These are phyloP conservation scores for Ophiostoma quercus DNA, from an alignment of 2,329 filamentous ascomycete species.

Conservation along the genomic window DNA sequence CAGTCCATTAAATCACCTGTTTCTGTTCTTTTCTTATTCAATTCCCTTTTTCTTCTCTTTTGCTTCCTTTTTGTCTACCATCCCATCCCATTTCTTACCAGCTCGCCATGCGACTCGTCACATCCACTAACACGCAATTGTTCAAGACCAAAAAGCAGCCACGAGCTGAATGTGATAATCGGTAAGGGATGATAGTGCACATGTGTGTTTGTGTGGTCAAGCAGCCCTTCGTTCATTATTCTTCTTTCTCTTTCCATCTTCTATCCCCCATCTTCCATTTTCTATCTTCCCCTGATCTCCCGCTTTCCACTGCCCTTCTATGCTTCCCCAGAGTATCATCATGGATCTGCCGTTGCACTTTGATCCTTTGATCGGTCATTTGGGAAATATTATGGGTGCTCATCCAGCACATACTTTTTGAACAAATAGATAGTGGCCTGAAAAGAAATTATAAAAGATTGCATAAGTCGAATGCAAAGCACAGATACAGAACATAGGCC, in stretches of 20 bases:
- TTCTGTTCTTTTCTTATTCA: background rate
- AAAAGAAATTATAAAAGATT: background rate
- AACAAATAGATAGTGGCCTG: background rate
- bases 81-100: background rate
- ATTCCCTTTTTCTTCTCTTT: background rate
- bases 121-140: background rate
- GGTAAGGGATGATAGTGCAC: background rate
- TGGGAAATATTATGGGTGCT: background rate
- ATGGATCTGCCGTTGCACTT: slow-evolving; percentile 9
- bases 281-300: background rate
- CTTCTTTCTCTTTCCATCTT: too few relatives aligned
- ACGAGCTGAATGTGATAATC: slow-evolving; percentile 1
- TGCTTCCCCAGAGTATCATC: background rate
- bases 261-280: too few relatives aligned
- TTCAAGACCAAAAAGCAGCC: background rate
- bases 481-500: background rate
- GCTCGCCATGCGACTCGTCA: background rate
- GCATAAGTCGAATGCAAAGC: background rate
- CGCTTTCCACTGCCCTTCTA: background rate
- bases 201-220: background rate
- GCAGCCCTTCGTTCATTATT: background rate
- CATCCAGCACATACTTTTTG: too few relatives aligned
- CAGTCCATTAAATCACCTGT: too few relatives aligned
- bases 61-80: background rate
- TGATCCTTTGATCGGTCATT: background rate